Percentiles rank a stretch among this genome's conserved stretches.
phyloP scores from a whole-genome alignment of 2,329 filamentous ascomycete species.

The Alternaria triticina region DNA sequence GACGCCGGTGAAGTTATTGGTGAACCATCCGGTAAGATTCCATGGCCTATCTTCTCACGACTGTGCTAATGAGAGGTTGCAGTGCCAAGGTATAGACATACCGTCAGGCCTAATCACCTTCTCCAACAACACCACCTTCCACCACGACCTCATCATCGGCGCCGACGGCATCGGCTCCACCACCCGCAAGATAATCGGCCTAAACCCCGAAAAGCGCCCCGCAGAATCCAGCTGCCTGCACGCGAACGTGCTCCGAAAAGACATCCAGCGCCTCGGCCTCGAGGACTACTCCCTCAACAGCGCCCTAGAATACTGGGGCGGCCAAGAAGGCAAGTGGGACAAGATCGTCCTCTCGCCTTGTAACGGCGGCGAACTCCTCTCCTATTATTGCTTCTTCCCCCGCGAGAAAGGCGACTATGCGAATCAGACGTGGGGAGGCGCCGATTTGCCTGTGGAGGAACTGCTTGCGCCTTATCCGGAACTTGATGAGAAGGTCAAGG shows the following conservation, averaged over 20 bases:
- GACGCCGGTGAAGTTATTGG: constrained; percentile 58
- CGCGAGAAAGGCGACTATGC: constrained; percentile 65
- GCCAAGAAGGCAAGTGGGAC: constrained; percentile 66
- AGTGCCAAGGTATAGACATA: constrained; percentile 62
- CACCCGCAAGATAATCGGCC: constrained; percentile 69
- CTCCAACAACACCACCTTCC: constrained; percentile 56
- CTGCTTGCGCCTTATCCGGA: constrained; percentile 66
- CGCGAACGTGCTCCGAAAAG: constrained; percentile 67
- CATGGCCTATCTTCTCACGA: neutral
- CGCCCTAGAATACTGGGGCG: constrained; percentile 75
- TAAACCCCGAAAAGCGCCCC: constrained; percentile 65
- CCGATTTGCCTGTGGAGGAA: constrained; percentile 62
- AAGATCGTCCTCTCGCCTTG: constrained; percentile 76
- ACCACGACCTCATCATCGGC: constrained; percentile 67
- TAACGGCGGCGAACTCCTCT: constrained; percentile 68
- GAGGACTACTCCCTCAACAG: constrained; percentile 67
- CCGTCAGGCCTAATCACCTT: constrained; percentile 42
- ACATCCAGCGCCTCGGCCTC: constrained; percentile 65
- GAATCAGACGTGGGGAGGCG: constrained; percentile 64
- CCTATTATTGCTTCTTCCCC: constrained; percentile 75
- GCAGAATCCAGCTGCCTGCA: constrained; percentile 68
- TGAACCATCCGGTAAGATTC: constrained; percentile 59
- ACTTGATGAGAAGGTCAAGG: constrained; percentile 64
- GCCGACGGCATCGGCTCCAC: constrained; percentile 72
- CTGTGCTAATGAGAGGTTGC: neutral